Conservation (phyloP, 1,284 basidiomycete genomes). For the Caloboletus firmus region DNA sequence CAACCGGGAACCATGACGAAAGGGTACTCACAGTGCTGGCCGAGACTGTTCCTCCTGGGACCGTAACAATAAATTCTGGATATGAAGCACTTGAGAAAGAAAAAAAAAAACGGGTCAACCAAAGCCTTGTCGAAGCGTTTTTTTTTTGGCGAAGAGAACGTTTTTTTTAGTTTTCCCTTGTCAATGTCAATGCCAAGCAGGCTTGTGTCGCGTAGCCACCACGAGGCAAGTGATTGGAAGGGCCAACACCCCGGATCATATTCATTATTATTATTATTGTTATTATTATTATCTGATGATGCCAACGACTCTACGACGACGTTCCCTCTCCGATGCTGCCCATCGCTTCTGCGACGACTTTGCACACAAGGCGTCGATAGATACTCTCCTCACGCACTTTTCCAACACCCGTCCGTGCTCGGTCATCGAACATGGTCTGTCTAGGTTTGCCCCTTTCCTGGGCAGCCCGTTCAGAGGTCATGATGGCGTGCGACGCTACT, state of each 20-base stretch:
- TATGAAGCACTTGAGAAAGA: not conserved
- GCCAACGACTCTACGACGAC: conserved; percentile 4
- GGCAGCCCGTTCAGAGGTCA: conserved; percentile 50
- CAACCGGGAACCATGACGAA: too few species aligned
- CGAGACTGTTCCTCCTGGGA: not conserved
- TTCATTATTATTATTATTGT: too few species aligned
- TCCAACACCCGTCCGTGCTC: conserved; percentile 45
- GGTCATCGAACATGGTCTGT: conserved; percentile 58
- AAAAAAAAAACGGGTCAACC: not conserved
- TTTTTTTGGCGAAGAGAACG: not conserved
- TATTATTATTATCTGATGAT: too few species aligned
- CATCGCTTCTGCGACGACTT: conserved; percentile 55
- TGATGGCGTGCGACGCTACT: conserved; percentile 49
- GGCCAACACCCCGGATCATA: too few species aligned
- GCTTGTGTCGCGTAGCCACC: not conserved
- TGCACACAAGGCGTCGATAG: conserved; percentile 42
- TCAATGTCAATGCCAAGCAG: not conserved
- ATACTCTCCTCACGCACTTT: conserved; percentile 50
- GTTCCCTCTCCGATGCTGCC: conserved; percentile 45
- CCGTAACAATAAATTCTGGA: conserved; percentile 1
- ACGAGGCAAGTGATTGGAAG: too few species aligned
- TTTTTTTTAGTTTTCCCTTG: too few species aligned
- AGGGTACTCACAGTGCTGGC: conserved; percentile 17
- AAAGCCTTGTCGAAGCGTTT: not conserved
- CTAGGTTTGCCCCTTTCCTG: conserved; percentile 56